A percentile compares a stretch with the other conserved stretches of the same genome.
Evolutionary conservation across 2,329 filamentous ascomycete species (phyloP).

Genomic region (Cladosporium sp.): DNA sequence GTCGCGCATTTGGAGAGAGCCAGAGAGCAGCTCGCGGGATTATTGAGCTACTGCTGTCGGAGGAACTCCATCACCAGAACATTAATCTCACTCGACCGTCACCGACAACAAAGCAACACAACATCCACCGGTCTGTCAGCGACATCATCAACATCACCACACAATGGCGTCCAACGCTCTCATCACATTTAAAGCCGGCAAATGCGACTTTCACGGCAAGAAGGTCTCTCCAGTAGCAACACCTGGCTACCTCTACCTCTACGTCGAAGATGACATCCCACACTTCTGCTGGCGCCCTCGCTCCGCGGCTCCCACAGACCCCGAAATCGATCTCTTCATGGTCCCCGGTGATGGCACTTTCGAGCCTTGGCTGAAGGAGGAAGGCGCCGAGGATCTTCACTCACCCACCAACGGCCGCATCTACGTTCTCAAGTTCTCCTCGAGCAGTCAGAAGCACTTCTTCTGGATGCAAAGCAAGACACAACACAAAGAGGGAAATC

Average conservation of each 20-base stretch:
- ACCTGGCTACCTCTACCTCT: conserved; percentile 87
- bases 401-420: conserved; percentile 75
- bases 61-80: conserved; percentile 8
- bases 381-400: conserved; percentile 56
- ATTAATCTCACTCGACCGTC: not conserved
- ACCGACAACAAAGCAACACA: not conserved
- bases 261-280: conserved; percentile 87
- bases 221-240: conserved; percentile 70
- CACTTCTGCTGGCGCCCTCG: conserved; percentile 98
- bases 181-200: conserved; percentile 95
- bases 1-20: not conserved
- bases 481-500: conserved; percentile 66
- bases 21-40: no score
- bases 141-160: conserved; percentile 20
- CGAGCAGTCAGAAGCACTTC: conserved; percentile 83
- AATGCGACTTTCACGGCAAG: conserved; percentile 60
- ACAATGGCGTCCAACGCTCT: conserved; percentile 79
- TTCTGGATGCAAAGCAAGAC: conserved; percentile 96
- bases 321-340: conserved; percentile 89
- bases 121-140: not conserved
- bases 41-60: not conserved
- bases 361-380: conserved; percentile 49
- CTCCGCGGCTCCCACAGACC: conserved; percentile 62
- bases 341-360: conserved; percentile 87
- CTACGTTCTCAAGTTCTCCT: conserved; percentile 89